Base-by-base conservation (phyloP, 1,139 yeast genomes). In the Suhomyces coccinellae region DNA sequence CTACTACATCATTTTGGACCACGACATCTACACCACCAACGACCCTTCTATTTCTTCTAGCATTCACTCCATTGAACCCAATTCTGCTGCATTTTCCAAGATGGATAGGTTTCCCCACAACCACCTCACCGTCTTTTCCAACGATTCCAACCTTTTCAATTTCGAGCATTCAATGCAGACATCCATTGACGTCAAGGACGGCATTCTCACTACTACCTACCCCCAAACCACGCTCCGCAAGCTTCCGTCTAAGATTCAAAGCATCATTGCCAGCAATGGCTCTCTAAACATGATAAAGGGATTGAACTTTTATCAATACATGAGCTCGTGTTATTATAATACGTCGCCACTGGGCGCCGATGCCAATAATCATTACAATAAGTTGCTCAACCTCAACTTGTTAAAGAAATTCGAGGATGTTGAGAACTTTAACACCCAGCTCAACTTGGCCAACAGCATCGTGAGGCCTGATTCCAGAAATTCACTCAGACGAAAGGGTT, bases 251-350 rank as follows among this genome's bases (percentile, higher is more conserved):
- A 66, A 66, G 44, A 57, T 74, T 28, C 75, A 72, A 52, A 63
- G 65, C 43, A 58, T 73, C 40, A 55, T 74, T n/a, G 54, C 59
- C 41, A 65, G 64, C 43, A 61, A 63, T 37, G 61, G 61, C 36
- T 62, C 72, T 11, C 56, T 71, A 28, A 65, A 66, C 32, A 52
- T 71, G 40, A 70, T 69, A 55, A 71, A 73, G 49, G 58, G 63
- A 33, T 61, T 72, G 46, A 59, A 63, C 37, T 57, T 71, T 30
- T 71, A 63, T 51, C 71, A 68, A 50, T 74, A 74, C 55, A 68
- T 70, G 67, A 53, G 66, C 38, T 71, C 77, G 10, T 74, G 77
- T 49, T 74, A 74, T 52, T 65, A 57, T 43, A 74, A 74, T 46
- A 53, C 59, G 27, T 59, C 66, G 4, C 78, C 78, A 0, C 47